phyloP scores from a whole-genome alignment of 2,329 filamentous ascomycete genomes.

The Penicillium rolfsii region DNA sequence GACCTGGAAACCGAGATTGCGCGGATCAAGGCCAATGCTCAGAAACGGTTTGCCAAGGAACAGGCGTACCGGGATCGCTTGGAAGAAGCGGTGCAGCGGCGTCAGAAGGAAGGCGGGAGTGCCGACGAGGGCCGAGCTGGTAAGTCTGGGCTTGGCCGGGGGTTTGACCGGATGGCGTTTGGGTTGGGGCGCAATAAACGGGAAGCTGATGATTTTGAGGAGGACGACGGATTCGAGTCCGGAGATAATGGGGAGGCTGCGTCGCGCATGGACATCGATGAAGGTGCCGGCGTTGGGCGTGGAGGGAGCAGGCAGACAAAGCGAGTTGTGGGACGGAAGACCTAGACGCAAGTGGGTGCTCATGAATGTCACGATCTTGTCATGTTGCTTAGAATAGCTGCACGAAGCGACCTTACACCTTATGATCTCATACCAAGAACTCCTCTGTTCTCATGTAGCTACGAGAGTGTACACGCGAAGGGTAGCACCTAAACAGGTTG shows the following conservation, averaged over 20 bases:
- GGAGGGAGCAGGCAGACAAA: conserved; percentile 39
- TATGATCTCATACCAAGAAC: background rate
- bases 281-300: conserved; percentile 35
- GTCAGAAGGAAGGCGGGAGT: conserved; percentile 26
- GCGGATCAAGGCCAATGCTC: conserved; percentile 64
- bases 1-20: conserved; percentile 77
- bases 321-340: conserved; percentile 42
- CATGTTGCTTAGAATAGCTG: background rate
- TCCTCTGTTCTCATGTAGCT: too few relatives aligned
- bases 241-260: conserved; percentile 33
- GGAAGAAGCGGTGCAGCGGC: conserved; percentile 50
- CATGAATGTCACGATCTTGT: conserved; percentile 6
- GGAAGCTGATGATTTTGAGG: conserved; percentile 45
- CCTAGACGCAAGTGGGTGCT: conserved; percentile 23
- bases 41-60: conserved; percentile 56
- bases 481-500: conserved; percentile 13
- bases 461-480: background rate
- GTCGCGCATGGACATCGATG: conserved; percentile 47
- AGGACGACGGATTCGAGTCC: conserved; percentile 44
- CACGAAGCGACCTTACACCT: background rate
- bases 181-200: conserved; percentile 43
- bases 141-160: conserved; percentile 12
- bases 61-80: conserved; percentile 54
- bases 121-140: conserved; percentile 14
- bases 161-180: conserved; percentile 18